Conservation (phyloP, 2,329 filamentous ascomycete genomes). For the Diplocarpon rosae region DNA sequence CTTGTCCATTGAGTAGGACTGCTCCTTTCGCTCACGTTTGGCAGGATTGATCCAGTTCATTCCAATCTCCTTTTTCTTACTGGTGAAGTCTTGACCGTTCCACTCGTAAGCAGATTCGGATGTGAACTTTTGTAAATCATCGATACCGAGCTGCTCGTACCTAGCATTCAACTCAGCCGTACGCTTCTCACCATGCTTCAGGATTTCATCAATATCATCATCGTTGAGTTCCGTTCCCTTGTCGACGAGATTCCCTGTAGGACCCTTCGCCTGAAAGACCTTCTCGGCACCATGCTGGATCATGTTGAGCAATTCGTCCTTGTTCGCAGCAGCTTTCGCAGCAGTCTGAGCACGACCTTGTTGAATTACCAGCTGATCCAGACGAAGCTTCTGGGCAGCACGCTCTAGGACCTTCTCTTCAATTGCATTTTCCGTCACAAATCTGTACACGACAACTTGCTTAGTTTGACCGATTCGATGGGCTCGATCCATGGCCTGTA, state of each 20-base stretch:
- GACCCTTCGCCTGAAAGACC: slow-evolving; percentile 69
- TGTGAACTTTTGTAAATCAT: slow-evolving; percentile 94
- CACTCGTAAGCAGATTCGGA: slow-evolving; percentile 97
- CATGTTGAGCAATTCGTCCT: slow-evolving; percentile 94
- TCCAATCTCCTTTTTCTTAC: slow-evolving; percentile 82
- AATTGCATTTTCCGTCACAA: slow-evolving; percentile 95
- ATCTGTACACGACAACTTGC: slow-evolving; percentile 91
- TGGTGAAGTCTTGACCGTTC: slow-evolving; percentile 95
- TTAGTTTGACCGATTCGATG: slow-evolving; percentile 98
- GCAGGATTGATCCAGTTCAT: slow-evolving; percentile 96
- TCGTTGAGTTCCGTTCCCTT: slow-evolving; percentile 59
- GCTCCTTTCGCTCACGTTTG: slow-evolving; percentile 96
- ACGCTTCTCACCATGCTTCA: slow-evolving; percentile 75
- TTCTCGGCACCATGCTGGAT: slow-evolving; percentile 98
- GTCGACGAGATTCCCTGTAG: slow-evolving; percentile 47
- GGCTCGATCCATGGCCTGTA: slow-evolving; percentile 97
- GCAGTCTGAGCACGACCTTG: slow-evolving; percentile 89
- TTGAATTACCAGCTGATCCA: slow-evolving; percentile 96
- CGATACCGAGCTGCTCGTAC: slow-evolving; percentile 93
- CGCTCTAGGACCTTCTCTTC: slow-evolving; percentile 97
- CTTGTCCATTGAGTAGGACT: slow-evolving; percentile 97
- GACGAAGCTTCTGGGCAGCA: slow-evolving; percentile 88
- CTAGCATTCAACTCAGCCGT: slow-evolving; percentile 85
- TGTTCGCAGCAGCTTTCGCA: slow-evolving; percentile 82
- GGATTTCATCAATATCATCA: slow-evolving; percentile 81